Evolutionary conservation across 2,329 filamentous ascomycete species (phyloP).

Genomic region (Fusarium secorum): DNA sequence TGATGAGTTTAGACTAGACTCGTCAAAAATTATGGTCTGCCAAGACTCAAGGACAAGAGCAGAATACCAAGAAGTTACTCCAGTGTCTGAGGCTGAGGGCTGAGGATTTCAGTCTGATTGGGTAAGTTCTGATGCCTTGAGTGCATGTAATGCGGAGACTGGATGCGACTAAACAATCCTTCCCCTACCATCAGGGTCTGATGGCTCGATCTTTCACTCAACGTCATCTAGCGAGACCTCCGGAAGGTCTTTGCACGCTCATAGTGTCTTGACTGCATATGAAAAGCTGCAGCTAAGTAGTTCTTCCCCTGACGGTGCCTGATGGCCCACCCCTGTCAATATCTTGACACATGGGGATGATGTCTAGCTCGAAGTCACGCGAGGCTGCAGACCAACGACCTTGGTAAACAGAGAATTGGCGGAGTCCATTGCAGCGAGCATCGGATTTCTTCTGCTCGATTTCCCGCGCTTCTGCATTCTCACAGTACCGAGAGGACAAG

Average conservation of each 20-base stretch:
- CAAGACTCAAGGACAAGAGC: fast-evolving
- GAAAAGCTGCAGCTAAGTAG: neutral
- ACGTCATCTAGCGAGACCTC: neutral
- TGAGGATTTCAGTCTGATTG: neutral
- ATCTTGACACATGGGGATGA: neutral
- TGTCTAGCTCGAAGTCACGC: neutral
- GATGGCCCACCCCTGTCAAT: neutral
- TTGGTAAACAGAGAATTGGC: neutral
- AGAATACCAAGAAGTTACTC: neutral
- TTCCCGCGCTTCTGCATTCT: neutral
- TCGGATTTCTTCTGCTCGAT: neutral
- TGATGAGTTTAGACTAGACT: neutral
- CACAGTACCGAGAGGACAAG: no score
- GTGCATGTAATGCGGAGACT: neutral
- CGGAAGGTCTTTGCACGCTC: neutral
- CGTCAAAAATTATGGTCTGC: fast-evolving
- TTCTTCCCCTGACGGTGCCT: neutral
- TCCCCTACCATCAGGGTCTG: neutral
- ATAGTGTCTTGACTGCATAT: neutral
- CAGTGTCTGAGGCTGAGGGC: neutral
- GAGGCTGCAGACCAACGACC: neutral
- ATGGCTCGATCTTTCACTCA: neutral
- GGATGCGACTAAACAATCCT: neutral
- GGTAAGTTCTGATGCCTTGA: neutral
- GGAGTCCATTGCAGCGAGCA: neutral